These are phyloP conservation scores for Funneliformis mosseae DNA, from an alignment of 192 early-diverging fungal genomes.

Conservation along the genomic window DNA sequence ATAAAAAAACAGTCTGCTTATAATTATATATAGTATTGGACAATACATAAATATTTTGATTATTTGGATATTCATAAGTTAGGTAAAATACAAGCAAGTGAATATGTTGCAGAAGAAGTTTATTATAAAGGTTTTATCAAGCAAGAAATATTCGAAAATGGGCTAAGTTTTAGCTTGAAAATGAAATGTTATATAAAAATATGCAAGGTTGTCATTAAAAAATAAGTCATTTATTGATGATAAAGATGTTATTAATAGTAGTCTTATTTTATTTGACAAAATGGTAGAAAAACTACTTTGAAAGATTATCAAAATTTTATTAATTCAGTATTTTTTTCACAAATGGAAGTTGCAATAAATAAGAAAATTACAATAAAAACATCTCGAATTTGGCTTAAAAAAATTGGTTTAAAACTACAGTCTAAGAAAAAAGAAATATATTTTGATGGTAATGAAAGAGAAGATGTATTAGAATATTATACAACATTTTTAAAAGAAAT, in stretches of 20 bases:
- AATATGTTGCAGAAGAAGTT: too few species aligned
- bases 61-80: too few species aligned
- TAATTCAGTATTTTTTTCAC: not conserved
- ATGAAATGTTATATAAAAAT: not conserved
- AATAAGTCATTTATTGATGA: slow-evolving; percentile 11
- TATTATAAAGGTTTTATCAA: not conserved
- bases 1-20: too few species aligned
- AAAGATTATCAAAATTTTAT: not conserved
- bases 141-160: not conserved
- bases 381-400: not conserved
- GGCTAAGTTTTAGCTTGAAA: not conserved
- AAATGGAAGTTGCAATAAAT: not conserved
- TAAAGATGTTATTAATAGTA: not conserved
- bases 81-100: too few species aligned
- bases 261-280: not conserved
- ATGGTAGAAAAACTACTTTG: not conserved
- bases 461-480: not conserved
- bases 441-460: slow-evolving; percentile 8
- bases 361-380: not conserved
- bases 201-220: not conserved
- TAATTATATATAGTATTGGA: too few species aligned
- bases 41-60: too few species aligned
- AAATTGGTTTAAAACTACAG: not conserved
- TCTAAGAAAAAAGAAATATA: slow-evolving; percentile 13
- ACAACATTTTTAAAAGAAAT: not conserved